phyloP scores from a whole-genome alignment of 208 protist species.

The Herpetomonas tarakana region DNA sequence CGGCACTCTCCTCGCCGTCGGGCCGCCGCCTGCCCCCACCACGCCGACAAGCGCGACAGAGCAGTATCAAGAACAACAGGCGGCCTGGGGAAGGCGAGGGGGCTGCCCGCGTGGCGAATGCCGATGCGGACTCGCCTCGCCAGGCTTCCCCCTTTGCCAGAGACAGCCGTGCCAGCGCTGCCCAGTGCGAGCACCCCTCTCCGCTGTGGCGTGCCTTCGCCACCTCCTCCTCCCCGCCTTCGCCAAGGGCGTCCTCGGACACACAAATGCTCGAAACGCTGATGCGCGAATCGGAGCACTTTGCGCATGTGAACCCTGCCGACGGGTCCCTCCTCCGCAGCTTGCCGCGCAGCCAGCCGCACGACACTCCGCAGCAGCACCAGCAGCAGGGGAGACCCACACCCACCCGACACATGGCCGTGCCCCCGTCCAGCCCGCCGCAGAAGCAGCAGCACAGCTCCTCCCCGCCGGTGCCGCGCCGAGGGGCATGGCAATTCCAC shows the following conservation, averaged over 20 bases:
- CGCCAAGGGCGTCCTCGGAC: background rate
- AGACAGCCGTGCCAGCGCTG: background rate
- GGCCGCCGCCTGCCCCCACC: background rate
- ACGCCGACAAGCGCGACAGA: background rate
- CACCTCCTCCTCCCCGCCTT: background rate
- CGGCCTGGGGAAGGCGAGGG: too few relatives aligned
- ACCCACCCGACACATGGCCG: too few relatives aligned
- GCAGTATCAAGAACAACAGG: too few relatives aligned
- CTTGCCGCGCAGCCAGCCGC: slow-evolving; percentile 10
- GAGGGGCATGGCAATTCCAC: too few relatives aligned
- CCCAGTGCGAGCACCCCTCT: background rate
- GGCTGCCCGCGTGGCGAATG: too few relatives aligned
- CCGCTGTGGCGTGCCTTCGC: background rate
- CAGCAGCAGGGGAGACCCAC: too few relatives aligned
- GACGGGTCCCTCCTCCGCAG: slow-evolving; percentile 29
- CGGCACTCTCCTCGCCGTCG: background rate
- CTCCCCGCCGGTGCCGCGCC: too few relatives aligned
- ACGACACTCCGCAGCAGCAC: slow-evolving; percentile 1
- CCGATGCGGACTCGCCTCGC: background rate
- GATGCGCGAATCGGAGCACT: slow-evolving; percentile 5
- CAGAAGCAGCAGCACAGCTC: too few relatives aligned
- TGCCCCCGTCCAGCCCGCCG: too few relatives aligned
- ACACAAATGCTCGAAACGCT: slow-evolving; percentile 16
- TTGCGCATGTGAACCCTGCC: slow-evolving; percentile 21
- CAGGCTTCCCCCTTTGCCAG: background rate